Base-by-base conservation (phyloP, 139 green algal genomes). In the Dunaliella sp. region DNA sequence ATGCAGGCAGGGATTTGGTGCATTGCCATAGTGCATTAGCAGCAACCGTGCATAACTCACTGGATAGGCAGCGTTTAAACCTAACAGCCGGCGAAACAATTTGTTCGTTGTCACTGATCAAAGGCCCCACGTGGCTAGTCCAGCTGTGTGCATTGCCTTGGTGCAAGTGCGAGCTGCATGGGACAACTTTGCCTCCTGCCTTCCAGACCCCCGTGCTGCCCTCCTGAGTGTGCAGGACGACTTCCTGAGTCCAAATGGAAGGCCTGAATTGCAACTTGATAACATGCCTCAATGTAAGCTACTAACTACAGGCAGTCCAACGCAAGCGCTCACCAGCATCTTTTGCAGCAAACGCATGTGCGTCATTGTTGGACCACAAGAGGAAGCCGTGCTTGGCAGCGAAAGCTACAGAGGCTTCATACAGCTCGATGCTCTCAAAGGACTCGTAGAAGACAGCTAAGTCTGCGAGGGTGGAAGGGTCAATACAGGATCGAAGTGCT, bases 361-460 rank as follows among this genome's bases (percentile, higher is more conserved):
- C 32, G 2, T 59, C 36, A 32, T 22, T 3, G 38, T 38, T 28
- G 33, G 76, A 36, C 79, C 79, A 74, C 1, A 80, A 1, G 58
- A 36, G 76, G 76, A 91, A 2, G 92, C 90, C 90, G 34, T 86
- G 57, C 16, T 80, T 73, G 21, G 72, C 3, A 1, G 90, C 91
- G 77, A 90, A 88, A 16, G 32, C 73, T 0, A 77, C 75, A 7
- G 88, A 87, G 22, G 82, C 31, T 0, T 24, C 30, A 77, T 89
- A 95, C 2, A 94, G 85, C 79, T 90, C 77, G 0, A 3, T 28
- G 3, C 74, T 89, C n/a, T 94, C 88, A 81, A 96, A 96, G 0
- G 76, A 33, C 25, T 33, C 76, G 37, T 78, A 34, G 7, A 78
- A 78, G 22, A 78, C 7, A 78, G 30, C 73, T 33, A 22, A n/a